Conservation (phyloP, 345 rosid species). For the Populus deltoides region DNA sequence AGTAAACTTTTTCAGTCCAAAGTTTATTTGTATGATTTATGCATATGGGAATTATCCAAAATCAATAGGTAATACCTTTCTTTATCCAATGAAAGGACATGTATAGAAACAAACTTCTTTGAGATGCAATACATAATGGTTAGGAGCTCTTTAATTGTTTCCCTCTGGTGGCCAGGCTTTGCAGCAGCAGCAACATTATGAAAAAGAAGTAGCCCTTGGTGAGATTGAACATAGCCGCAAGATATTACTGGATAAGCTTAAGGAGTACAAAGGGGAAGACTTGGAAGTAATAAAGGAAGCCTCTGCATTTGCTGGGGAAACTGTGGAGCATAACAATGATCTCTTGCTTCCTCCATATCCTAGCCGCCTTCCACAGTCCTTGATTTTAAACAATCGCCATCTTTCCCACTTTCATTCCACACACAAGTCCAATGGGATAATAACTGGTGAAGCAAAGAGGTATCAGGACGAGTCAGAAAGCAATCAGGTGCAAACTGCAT, state of each 20-base stretch:
- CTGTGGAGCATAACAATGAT: constrained; percentile 56
- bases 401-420: constrained; percentile 35
- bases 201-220: constrained; percentile 68
- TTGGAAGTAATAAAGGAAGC: constrained; percentile 69
- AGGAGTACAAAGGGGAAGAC: constrained; percentile 73
- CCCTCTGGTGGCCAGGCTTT: constrained; percentile 45
- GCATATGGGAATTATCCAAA: background rate
- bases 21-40: background rate
- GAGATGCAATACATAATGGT: constrained; percentile 5
- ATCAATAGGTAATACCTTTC: background rate
- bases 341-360: constrained; percentile 88
- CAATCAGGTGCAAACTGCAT: constrained; percentile 12
- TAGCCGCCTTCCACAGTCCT: constrained; percentile 45
- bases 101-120: background rate
- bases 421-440: constrained; percentile 47
- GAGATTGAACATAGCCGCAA: constrained; percentile 81
- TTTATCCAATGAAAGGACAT: background rate
- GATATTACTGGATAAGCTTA: constrained; percentile 66
- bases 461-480: constrained; percentile 19
- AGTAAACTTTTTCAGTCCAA: background rate
- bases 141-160: constrained; percentile 14
- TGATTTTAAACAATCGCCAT: constrained; percentile 37
- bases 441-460: constrained; percentile 34
- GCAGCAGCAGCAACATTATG: constrained; percentile 73
- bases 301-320: constrained; percentile 69